phyloP scores from a whole-genome alignment of 2,329 filamentous ascomycete species.

The Helotiales sp. region DNA sequence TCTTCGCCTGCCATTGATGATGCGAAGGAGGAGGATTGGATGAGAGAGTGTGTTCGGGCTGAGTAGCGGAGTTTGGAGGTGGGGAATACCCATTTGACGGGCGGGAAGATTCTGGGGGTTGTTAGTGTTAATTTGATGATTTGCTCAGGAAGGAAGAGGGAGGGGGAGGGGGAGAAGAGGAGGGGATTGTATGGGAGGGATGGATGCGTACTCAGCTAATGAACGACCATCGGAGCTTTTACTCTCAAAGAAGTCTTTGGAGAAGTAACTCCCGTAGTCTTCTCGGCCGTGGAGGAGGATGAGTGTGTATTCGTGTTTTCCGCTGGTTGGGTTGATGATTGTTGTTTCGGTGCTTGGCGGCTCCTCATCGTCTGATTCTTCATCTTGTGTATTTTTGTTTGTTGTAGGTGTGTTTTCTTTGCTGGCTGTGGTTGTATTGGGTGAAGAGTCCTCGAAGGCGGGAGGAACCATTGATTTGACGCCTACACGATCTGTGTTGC shows the following conservation, averaged over 20 bases:
- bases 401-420: neutral
- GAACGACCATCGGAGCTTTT: conserved; percentile 28
- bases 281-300: conserved; percentile 48
- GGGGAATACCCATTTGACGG: conserved; percentile 22
- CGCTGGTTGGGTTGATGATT: neutral
- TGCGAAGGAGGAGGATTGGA: conserved; percentile 17
- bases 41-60: conserved; percentile 28
- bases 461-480: too few species aligned
- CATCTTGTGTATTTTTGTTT: neutral
- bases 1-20: conserved; percentile 17
- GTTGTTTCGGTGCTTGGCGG: neutral
- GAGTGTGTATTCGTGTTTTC: conserved; percentile 43
- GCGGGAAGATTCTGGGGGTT: conserved; percentile 23
- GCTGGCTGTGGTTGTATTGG: too few species aligned
- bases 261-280: conserved; percentile 41
- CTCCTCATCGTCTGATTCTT: neutral
- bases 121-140: too few species aligned
- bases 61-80: conserved; percentile 30
- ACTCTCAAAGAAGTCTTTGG: conserved; percentile 41
- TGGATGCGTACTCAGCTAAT: too few species aligned
- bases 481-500: too few species aligned
- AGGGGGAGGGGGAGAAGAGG: too few species aligned
- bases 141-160: too few species aligned
- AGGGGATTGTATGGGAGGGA: too few species aligned
- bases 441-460: too few species aligned